Evolutionary conservation across 2,329 filamentous ascomycete genomes (phyloP).

Genomic region (Xylaria arbuscula): DNA sequence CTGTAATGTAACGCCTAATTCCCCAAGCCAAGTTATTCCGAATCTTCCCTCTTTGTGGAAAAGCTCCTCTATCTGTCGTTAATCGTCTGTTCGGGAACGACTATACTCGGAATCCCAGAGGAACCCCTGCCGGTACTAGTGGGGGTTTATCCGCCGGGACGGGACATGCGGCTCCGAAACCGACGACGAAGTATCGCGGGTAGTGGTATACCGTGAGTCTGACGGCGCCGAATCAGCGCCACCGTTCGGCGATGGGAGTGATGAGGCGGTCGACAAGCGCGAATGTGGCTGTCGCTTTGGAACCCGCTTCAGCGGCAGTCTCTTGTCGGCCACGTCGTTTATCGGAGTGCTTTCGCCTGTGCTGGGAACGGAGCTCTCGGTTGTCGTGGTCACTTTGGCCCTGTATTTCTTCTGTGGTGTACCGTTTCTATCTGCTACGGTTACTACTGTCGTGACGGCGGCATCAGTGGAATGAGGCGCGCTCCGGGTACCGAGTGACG

Average conservation of each 20-base stretch:
- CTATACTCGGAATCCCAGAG: constrained; percentile 20
- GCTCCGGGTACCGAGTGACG: not conserved
- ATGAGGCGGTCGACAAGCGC: not conserved
- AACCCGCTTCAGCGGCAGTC: not conserved
- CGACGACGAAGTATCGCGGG: not conserved
- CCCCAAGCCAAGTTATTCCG: not conserved
- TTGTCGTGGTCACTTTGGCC: constrained; percentile 10
- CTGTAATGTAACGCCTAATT: not conserved
- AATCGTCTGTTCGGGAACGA: not conserved
- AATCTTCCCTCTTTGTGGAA: not conserved
- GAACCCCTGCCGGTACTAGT: constrained; percentile 14
- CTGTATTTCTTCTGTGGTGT: constrained; percentile 14
- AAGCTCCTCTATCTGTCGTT: not conserved
- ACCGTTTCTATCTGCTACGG: not conserved
- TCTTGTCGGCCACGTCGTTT: too few relatives aligned
- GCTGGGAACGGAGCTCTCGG: not conserved
- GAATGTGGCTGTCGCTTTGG: constrained; percentile 18
- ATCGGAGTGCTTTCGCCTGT: not conserved
- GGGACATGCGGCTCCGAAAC: not conserved
- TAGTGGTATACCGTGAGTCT: not conserved
- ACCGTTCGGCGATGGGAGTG: not conserved
- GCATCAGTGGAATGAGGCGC: not conserved
- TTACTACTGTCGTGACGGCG: too few relatives aligned
- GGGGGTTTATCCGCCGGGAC: not conserved
- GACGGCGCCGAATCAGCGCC: too few relatives aligned